Evolutionary conservation across 345 rosid genomes (phyloP).

Genomic region (Pistacia vera): DNA sequence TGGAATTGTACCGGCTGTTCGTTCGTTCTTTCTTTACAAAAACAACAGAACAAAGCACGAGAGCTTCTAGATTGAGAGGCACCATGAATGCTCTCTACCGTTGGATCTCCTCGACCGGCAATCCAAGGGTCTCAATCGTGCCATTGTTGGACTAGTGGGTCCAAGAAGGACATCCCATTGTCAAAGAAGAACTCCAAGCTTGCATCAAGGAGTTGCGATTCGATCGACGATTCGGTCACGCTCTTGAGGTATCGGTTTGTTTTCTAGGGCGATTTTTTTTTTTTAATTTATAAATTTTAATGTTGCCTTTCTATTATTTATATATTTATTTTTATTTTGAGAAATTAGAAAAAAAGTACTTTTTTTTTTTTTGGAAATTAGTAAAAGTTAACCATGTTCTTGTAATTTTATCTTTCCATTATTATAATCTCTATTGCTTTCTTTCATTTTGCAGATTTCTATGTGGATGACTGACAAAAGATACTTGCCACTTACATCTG

Average conservation of each 20-base stretch:
- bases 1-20: no score
- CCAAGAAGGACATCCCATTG: conserved; percentile 26
- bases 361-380: no score
- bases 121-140: conserved; percentile 23
- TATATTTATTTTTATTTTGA: no score
- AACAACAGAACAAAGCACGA: no score
- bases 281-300: background rate
- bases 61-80: no score
- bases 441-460: conserved; percentile 31
- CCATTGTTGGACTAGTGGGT: conserved; percentile 46
- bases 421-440: background rate
- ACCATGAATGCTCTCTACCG: conserved; percentile 13
- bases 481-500: conserved; percentile 8
- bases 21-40: no score
- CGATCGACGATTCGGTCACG: background rate
- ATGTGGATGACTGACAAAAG: conserved; percentile 49
- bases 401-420: background rate
- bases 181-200: conserved; percentile 1
- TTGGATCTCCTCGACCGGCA: conserved; percentile 30
- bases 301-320: no score
- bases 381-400: background rate
- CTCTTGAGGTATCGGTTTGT: conserved; percentile 36
- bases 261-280: background rate
- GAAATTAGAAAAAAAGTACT: no score
- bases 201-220: conserved; percentile 25